Evolutionary conservation across 345 rosid species (phyloP).

Genomic region (Eucalyptus brandiana): DNA sequence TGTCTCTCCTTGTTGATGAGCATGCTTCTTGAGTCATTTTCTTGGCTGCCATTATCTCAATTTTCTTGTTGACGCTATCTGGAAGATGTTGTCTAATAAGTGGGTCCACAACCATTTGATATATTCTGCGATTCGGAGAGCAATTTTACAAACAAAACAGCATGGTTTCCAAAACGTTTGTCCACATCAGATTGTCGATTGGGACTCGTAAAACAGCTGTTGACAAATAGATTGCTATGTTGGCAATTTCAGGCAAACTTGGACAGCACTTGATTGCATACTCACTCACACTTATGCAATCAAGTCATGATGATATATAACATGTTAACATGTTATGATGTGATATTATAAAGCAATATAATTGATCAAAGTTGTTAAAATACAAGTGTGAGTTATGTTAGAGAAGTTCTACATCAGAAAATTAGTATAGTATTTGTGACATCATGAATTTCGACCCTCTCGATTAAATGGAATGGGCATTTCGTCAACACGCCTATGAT

Average conservation of each 20-base stretch:
- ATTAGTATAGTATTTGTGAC: no score
- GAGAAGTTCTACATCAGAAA: no score
- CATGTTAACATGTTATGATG: not conserved
- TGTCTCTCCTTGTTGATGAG: not conserved
- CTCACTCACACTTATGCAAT: not conserved
- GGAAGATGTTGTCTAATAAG: not conserved
- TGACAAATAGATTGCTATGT: not conserved
- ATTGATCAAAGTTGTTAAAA: not conserved
- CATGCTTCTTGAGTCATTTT: not conserved
- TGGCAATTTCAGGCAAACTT: not conserved
- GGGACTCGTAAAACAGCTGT: accelerated
- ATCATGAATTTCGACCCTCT: no score
- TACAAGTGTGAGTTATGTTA: no score
- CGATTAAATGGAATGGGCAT: no score
- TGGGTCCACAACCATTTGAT: not conserved
- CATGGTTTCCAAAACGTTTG: not conserved
- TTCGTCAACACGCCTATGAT: no score
- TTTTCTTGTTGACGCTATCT: not conserved
- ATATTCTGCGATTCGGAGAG: not conserved
- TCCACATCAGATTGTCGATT: not conserved
- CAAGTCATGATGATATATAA: not conserved
- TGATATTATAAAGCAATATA: not conserved
- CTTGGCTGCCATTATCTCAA: not conserved
- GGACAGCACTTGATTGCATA: not conserved
- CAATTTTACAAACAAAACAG: not conserved